Conservation (phyloP, 768 basidiomycete genomes). For the Suillus luteus region DNA sequence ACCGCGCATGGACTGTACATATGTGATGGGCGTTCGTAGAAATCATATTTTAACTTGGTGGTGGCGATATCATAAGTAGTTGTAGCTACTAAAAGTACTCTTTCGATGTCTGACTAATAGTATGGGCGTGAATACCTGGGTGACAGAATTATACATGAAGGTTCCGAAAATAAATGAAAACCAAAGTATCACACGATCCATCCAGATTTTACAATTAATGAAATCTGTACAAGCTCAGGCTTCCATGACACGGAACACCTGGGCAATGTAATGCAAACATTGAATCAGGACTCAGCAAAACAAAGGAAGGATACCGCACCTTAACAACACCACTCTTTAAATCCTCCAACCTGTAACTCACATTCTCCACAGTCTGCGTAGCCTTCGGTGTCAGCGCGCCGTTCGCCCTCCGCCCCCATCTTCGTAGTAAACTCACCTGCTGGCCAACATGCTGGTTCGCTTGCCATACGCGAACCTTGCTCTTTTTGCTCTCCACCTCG, state of each 20-base stretch:
- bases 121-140: neutral
- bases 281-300: slow-evolving; percentile 17
- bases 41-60: too few relatives aligned
- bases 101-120: too few relatives aligned
- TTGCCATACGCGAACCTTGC: slow-evolving; percentile 82
- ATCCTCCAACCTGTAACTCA: slow-evolving; percentile 89
- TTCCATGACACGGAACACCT: slow-evolving; percentile 46
- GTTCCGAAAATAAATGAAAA: slow-evolving; percentile 5
- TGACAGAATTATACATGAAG: neutral
- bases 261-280: neutral
- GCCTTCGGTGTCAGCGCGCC: slow-evolving; percentile 38
- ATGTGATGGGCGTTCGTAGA: too few relatives aligned
- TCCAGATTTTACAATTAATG: neutral
- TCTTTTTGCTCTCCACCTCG: slow-evolving; percentile 87
- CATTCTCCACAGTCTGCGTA: slow-evolving; percentile 64
- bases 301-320: slow-evolving; percentile 41
- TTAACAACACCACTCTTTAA: slow-evolving; percentile 82
- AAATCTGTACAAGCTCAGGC: neutral
- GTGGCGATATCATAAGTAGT: too few relatives aligned
- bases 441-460: slow-evolving; percentile 86
- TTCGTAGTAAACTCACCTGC: slow-evolving; percentile 53
- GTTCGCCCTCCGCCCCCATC: slow-evolving; percentile 33
- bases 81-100: too few relatives aligned
- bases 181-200: neutral
- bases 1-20: too few relatives aligned